Percentiles rank a stretch among this genome's conserved stretches.
phyloP scores from a whole-genome alignment of 352 stramenopile species.

The Globisporangium solare region DNA sequence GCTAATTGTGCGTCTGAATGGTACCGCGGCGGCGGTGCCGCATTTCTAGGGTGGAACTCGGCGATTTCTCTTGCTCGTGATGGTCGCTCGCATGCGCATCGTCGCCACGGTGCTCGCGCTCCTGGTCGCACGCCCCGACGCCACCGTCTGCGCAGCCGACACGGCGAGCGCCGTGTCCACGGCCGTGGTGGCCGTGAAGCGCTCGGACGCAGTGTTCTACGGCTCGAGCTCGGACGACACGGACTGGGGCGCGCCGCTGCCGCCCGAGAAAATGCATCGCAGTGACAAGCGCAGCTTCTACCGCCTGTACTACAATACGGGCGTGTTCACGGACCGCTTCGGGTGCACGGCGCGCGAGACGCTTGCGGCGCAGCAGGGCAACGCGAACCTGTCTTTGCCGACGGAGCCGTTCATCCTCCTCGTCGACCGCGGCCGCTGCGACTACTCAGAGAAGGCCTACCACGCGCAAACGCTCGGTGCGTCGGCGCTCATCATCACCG shows the following conservation, averaged over 20 bases:
- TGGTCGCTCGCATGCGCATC: conserved; percentile 3
- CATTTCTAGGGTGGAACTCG: no score
- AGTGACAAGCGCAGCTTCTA: conserved; percentile 41
- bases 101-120: neutral
- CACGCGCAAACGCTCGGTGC: conserved; percentile 67
- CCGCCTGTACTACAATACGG: conserved; percentile 43
- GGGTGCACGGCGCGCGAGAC: conserved; percentile 40
- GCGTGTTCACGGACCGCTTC: conserved; percentile 34
- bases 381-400: conserved; percentile 16
- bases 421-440: conserved; percentile 66
- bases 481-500: conserved; percentile 62
- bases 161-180: conserved; percentile 34
- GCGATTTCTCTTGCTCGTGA: neutral
- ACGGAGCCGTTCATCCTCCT: conserved; percentile 54
- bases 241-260: conserved; percentile 45
- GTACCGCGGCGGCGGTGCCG: no score
- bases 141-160: conserved; percentile 17
- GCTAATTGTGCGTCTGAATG: no score
- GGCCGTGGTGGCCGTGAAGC: conserved; percentile 54
- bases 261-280: conserved; percentile 41
- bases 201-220: conserved; percentile 50
- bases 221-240: conserved; percentile 43
- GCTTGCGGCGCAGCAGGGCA: conserved; percentile 20
- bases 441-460: conserved; percentile 71
- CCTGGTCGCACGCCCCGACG: neutral